Base-by-base conservation (phyloP, 352 stramenopile species). In the Phytopythium boreale region DNA sequence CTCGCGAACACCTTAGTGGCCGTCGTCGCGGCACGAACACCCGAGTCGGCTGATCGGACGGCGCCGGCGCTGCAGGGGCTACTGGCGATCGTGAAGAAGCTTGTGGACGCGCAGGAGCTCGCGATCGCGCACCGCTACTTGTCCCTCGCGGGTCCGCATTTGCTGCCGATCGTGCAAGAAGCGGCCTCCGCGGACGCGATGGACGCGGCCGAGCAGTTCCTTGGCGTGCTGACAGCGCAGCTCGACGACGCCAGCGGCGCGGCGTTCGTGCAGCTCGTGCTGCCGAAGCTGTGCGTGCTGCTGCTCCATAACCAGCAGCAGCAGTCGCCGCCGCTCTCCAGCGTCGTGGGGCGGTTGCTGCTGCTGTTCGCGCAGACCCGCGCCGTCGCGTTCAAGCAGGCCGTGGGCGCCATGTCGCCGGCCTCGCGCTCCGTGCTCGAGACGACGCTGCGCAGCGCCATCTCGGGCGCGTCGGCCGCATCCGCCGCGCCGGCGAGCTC, bases 181-280 rank as follows among this genome's bases (percentile, higher is more conserved):
- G 59, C n/a, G 58, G 76, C 47, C 56, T 75, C 51, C 63, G 74
- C 41, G n/a, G 57, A 69, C 3, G 71, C 80, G 51, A 49, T 91
- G 20, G 58, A 77, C 37, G 74, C 81, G 52, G 70, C 77, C 0
- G 81, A 88, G 26, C 60, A 67, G 34, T 70, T 89, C 47, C 67
- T 93, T 34, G 71, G 71, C 8, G 46, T 89, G 12, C 43, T 90
- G 22, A 71, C 70, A 2, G 62, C 67, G 12, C 82, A 88, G 56
- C 61, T 93, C 14, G 67, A 79, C 43, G 82, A 87, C 11, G 52
- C 65, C 0, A 71, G 79, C 59, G 77, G 78, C 6, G 59, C 70
- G 4, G 58, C 71, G 26, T 90, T 91, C 63, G 85, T 92, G 27
- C 66, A 71, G 20, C 67, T 92, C 49, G 61, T 92, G 58, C 71